Conservation (phyloP, 2,329 filamentous ascomycete species). For the Coleophoma cylindrospora region DNA sequence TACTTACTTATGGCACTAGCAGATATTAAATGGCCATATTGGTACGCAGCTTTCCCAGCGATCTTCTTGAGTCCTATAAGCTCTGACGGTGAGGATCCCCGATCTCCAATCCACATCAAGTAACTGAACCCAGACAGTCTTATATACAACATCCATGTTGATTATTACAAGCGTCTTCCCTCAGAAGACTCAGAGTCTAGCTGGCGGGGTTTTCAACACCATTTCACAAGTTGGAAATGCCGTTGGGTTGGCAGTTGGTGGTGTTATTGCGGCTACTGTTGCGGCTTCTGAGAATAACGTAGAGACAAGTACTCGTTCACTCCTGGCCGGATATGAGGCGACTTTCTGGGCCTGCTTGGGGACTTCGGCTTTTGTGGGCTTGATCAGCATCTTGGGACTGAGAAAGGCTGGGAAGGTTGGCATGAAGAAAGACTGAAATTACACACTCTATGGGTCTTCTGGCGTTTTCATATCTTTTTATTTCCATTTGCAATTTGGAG, state of each 20-base stretch:
- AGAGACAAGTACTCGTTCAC: conserved; percentile 10
- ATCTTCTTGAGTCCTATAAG: conserved; percentile 32
- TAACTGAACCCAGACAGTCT: conserved; percentile 15
- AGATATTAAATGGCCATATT: conserved; percentile 39
- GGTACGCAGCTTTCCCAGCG: conserved; percentile 37
- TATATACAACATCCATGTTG: conserved; percentile 51
- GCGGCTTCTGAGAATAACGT: conserved; percentile 24
- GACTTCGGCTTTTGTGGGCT: conserved; percentile 22
- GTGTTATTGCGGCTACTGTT: conserved; percentile 35
- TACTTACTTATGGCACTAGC: conserved; percentile 40
- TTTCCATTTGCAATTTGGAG: too few relatives aligned
- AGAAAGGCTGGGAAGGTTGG: conserved; percentile 35
- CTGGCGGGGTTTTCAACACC: conserved; percentile 57
- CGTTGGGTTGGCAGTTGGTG: conserved; percentile 44
- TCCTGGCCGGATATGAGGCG: conserved; percentile 35
- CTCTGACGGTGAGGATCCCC: conserved; percentile 27
- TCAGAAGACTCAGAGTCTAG: conserved; percentile 49
- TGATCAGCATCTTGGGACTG: conserved; percentile 30
- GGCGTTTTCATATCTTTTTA: too few relatives aligned
- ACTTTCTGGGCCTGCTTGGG: conserved; percentile 37
- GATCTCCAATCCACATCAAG: background rate
- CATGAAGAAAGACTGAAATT: conserved; percentile 2
- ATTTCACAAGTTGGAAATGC: conserved; percentile 49
- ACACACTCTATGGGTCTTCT: too few relatives aligned
- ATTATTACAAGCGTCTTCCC: conserved; percentile 47